Evolutionary conservation across 208 protist species (phyloP), one percentile per base, ranked within the genome.

Genomic region (Trypanosoma grayi): DNA sequence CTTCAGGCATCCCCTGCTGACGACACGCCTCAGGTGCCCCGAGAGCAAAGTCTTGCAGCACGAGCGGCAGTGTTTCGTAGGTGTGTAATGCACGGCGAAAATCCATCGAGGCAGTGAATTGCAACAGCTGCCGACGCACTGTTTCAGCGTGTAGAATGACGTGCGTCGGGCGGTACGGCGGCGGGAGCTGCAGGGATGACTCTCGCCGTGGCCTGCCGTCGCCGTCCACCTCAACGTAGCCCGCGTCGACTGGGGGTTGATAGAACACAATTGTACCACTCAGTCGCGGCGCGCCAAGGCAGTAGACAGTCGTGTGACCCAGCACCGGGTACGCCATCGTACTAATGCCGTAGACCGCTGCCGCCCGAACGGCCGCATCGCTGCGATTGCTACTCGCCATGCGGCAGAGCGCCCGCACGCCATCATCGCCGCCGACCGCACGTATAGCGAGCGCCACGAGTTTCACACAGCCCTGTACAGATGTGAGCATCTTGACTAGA

Each of bases 281-380:
- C 16, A 61, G 37, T 31, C 45, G 47, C 5, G 50, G 31, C 18
- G 41, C 16, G 41, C 34, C 47, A 37, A 66, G 34, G 44, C 85
- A 87, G 53, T 79, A 48, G 27, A 77, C 71, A 8, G 70, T 80
- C 4, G 85, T 92, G 79, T 92, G 79, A 13, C 85, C 85, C 1
- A 70, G 7, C 2, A 85, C 62, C 18, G 61, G 55, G 55, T 66
- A 64, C 7, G 72, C 58, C 16, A 92, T 45, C 10, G 65, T 48
- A n/a, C 74, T 48, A 46, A 89, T 66, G 14, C 77, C 85, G 9
- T 82, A 70, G 13, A 69, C 55, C 6, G 72, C 77, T 0, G 72
- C 76, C 22, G 50, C 40, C 3, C 62, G 70, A 7, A 71, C 39
- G 0, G 7, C 18, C 9, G 18, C 24, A 36, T 73, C 31, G 16